Base-by-base conservation (phyloP, 306 rosid genomes). In the Cajanus cajan region DNA sequence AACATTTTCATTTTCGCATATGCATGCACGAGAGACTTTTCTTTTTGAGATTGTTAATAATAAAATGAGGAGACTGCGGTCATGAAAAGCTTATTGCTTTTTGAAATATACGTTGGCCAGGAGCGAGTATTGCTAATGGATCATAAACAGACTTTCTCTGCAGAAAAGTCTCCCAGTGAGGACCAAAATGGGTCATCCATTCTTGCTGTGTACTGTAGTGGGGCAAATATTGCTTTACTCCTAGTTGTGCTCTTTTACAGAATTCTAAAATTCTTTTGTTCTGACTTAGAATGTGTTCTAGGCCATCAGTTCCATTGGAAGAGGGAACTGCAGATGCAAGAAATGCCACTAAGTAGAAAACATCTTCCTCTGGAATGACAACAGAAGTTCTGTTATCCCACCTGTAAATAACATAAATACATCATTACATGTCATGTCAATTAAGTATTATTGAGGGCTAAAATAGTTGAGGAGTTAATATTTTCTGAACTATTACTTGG, bases 31-130 rank as follows among this genome's bases (percentile, higher is more conserved):
- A n/a, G 25, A 15, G n/a, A 6, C 19, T 33, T 34, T 58, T 19
- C 13, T 10, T 65, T 64, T 64, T n/a, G 6, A 77, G 6, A 67
- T 50, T 57, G 33, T 21, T 68, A 62, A 63, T 50, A 34, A 66
- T 50, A 8, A 55, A 47, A 66, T 36, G 12, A 41, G 61, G 59
- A 68, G 25, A 9, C 0, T n/a, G 9, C 3, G 25, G 62, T 90
- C 87, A 89, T 71, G 88, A 90, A 82, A 78, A 77, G 76, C 86
- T 40, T 76, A 65, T 86, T 86, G 92, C 86, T 87, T 88, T 93
- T 79, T 83, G 94, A 85, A 96, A 93, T 89, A 96, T 93, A 85
- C 93, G 77, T 73, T 91, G 99, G 76, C 99, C 99, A 25, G 99
- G 97, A 78, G 94, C 88, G 19, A 95, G 93, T 79, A 95, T 83